These are phyloP conservation scores for Neofusicoccum laricinum DNA, from an alignment of 2,329 filamentous ascomycete genomes.

Conservation along the genomic window DNA sequence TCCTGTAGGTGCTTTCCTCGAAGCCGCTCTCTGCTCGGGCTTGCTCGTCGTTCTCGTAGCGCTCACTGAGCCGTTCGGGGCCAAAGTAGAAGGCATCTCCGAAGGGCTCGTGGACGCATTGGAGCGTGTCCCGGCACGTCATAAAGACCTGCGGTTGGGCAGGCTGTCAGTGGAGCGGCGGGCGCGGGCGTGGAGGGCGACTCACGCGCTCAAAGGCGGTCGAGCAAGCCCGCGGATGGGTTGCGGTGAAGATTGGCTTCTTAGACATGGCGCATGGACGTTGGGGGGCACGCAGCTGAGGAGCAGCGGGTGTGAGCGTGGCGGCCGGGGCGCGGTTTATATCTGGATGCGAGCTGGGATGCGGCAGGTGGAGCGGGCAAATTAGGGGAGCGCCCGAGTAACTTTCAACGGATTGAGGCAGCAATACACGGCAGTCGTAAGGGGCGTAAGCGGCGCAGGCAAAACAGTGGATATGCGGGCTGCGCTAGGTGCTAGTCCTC, in stretches of 20 bases:
- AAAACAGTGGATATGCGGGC: conserved; percentile 3
- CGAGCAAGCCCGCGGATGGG: conserved; percentile 91
- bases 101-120: conserved; percentile 92
- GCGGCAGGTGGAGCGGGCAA: not conserved
- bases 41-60: conserved; percentile 70
- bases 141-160: conserved; percentile 68
- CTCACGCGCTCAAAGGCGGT: conserved; percentile 93
- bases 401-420: not conserved
- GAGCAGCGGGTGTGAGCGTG: not conserved
- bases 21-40: conserved; percentile 60
- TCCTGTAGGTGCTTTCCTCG: conserved; percentile 66
- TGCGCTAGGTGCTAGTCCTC: conserved; percentile 8
- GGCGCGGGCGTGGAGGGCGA: too few species aligned
- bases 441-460: conserved; percentile 9
- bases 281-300: not conserved
- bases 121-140: conserved; percentile 78
- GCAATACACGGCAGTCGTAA: not conserved
- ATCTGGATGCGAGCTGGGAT: not conserved
- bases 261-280: conserved; percentile 57
- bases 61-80: conserved; percentile 76
- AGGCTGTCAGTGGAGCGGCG: conserved; percentile 17
- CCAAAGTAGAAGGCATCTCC: conserved; percentile 96
- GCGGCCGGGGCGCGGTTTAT: not conserved
- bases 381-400: conserved; percentile 1
- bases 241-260: conserved; percentile 87